Evolutionary conservation across 2,329 filamentous ascomycete genomes (phyloP), one percentile per base, ranked within the genome.

Genomic region (Cladosporium sp.): DNA sequence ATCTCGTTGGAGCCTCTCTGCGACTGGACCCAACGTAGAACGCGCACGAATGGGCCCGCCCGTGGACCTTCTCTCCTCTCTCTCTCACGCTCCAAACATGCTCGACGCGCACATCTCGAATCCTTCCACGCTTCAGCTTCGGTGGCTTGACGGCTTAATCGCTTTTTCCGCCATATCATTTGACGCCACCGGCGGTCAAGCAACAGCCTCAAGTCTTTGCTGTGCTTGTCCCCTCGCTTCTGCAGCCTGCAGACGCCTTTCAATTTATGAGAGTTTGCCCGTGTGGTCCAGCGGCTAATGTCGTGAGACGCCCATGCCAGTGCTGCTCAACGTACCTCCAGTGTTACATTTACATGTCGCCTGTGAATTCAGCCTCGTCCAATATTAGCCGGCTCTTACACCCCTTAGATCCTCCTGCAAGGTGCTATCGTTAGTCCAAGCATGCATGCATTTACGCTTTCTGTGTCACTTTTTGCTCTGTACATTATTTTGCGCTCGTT

Each of bases 181-280:
- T 5, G 14, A 35, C 49, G 61, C 61, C 61, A 23, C 61, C 26
- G 29, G 50, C 61, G 23, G 29, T 52, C 37, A 63, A 63, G 61
- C 61, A 56, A 46, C 16, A 28, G 61, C 33, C 61, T 33, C 35
- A 31, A 44, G 31, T 55, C 46, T 55, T 40, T 40, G 50, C 33
- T 44, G 61, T 56, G 61, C 61, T 63, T 63, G 26, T 63, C 61
- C 11, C 23, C 26, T 56, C 61, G 61, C 61, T 56, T 56, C 49
- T 63, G 61, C 50, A 46, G 23, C 35, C 49, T 33, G 44, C 6
- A 3, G 31, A 31, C 57, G 57, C 57, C 55, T 57, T 57, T 28
- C 21, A 23, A 35, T 37, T 28, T 40, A 40, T 37, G 12, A 23
- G 33, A 40, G n/a, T 37, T 21, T 57, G 31, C 40, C n/a, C 31